Evolutionary conservation across 1,284 basidiomycete genomes (phyloP), one percentile per base, ranked within the genome.

Genomic region (Coniferiporia weirii): DNA sequence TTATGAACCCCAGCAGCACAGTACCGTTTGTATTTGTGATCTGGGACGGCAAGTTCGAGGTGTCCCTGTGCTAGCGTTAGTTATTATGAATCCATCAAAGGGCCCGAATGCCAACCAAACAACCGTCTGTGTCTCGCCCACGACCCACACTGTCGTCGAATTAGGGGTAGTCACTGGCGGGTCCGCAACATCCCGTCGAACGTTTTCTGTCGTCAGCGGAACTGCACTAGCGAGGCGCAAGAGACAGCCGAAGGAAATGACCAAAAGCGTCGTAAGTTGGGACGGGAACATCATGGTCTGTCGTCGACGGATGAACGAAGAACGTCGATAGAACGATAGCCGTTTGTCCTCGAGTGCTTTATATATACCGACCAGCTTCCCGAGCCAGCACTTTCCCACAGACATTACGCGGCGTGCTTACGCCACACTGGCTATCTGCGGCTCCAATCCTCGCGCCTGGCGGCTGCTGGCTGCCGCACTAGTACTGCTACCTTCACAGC

Each of bases 161-260:
- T 62, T 57, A 27, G 61, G 61, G n/a, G 57, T 12, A n/a, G 52
- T 55, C 36, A 62, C 56, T 6, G 61, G 61, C 38, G 61, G 61
- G 44, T 59, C 54, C 7, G 52, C 61, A 40, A 56, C 61, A 49
- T 62, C 61, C 48, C 60, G 58, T 35, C 45, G 34, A 22, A 19
- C 36, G 32, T 38, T 27, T 22, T 46, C 49, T 27, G 22, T 43
- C n/a, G 44, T 36, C 36, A 54, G 38, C 22, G 59, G 54, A 32
- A 20, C 54, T 43, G 51, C 61, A 9, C 17, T 17, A 2, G 38
- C 55, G 3, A 57, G 51, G 15, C 20, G 44, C 53, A 57, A 27
- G 13, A 53, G 22, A 40, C 44, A 53, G 22, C 36, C 13, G 7
- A 40, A 49, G 20, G 45, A 54, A 32, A 63, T 34, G 38, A 51